These are phyloP conservation scores for Capillidium rhysosporum DNA, from an alignment of 371 early-diverging fungal genomes.

Conservation along the genomic window DNA sequence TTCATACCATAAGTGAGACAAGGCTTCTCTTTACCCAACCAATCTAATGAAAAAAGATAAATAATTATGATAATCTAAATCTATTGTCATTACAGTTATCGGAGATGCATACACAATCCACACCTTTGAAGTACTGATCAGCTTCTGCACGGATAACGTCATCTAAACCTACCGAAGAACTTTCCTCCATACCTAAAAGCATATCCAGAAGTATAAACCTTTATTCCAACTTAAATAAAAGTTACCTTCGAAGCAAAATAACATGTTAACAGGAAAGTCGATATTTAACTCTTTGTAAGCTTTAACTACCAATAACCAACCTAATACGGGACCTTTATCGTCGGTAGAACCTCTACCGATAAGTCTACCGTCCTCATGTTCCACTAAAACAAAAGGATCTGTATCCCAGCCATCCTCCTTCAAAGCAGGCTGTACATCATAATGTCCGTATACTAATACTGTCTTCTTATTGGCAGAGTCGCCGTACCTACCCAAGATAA, in stretches of 20 bases:
- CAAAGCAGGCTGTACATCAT: slow-evolving; percentile 92
- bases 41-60: slow-evolving; percentile 19
- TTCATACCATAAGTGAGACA: slow-evolving; percentile 83
- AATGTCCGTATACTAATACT: slow-evolving; percentile 85
- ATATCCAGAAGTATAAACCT: background rate
- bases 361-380: slow-evolving; percentile 62
- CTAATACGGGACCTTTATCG: slow-evolving; percentile 88
- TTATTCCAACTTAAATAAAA: slow-evolving; percentile 13
- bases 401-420: slow-evolving; percentile 89
- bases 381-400: slow-evolving; percentile 75
- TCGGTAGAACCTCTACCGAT: slow-evolving; percentile 85
- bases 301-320: slow-evolving; percentile 87
- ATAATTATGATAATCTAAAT: slow-evolving; percentile 3
- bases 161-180: slow-evolving; percentile 84
- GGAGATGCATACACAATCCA: slow-evolving; percentile 85
- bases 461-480: slow-evolving; percentile 83
- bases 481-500: slow-evolving; percentile 81
- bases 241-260: slow-evolving; percentile 95
- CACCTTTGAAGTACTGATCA: slow-evolving; percentile 60
- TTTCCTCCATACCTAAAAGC: slow-evolving; percentile 22
- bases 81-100: slow-evolving; percentile 47
- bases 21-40: slow-evolving; percentile 89
- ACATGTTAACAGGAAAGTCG: slow-evolving; percentile 82
- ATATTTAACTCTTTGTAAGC: slow-evolving; percentile 75
- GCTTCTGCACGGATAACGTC: slow-evolving; percentile 69